Conservation (phyloP, 176 grass and related monocot genomes). For the Rhynchospora tenuis region DNA sequence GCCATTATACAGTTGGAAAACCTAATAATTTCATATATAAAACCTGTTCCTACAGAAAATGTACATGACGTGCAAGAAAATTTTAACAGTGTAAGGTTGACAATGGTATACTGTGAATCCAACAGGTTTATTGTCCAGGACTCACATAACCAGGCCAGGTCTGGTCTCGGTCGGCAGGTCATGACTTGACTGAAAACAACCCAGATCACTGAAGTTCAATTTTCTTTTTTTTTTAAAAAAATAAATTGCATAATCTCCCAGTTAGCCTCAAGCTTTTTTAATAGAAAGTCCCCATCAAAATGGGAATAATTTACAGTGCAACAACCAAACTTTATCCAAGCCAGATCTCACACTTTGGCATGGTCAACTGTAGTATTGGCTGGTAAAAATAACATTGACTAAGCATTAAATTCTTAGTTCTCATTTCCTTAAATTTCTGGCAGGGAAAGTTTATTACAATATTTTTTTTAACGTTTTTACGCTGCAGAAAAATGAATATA, state of each 20-base stretch:
- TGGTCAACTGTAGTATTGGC: not conserved
- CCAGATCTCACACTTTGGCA: not conserved
- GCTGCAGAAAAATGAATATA: not conserved
- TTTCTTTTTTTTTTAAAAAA: not conserved
- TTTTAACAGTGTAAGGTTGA: not conserved
- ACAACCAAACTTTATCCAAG: not conserved
- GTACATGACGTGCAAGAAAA: not conserved
- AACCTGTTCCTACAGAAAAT: not conserved
- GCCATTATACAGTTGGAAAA: not conserved
- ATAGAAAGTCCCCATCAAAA: not conserved
- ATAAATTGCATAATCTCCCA: not conserved
- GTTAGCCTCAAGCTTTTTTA: not conserved
- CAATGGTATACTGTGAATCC: not conserved
- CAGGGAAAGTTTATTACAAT: not conserved
- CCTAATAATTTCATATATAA: not conserved
- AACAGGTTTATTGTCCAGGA: not conserved
- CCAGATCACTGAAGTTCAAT: not conserved
- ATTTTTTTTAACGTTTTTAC: not conserved
- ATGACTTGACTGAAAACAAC: not conserved
- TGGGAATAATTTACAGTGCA: not conserved
- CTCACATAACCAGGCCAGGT: not conserved
- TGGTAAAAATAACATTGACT: not conserved
- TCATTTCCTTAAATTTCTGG: not conserved
- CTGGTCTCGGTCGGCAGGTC: not conserved
- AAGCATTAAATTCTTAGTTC: not conserved